phyloP scores from a whole-genome alignment of 225 moss, liverwort and hornwort species.

The Physcomitrellopsis africana region DNA sequence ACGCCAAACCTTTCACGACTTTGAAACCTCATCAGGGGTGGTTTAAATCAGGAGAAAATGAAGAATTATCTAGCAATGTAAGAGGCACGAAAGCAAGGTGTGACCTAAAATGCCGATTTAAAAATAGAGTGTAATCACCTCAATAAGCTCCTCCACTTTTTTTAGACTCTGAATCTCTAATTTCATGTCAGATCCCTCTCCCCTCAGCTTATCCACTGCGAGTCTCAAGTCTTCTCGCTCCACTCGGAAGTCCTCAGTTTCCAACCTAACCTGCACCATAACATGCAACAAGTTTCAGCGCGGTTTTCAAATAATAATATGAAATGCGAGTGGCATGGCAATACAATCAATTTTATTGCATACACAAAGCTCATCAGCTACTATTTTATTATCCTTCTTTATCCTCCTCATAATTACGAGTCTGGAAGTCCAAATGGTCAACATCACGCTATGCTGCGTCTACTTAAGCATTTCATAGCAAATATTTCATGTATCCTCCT shows the following conservation, averaged over 20 bases:
- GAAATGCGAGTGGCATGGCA: background rate
- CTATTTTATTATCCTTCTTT: no score
- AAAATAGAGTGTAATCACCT: slow-evolving; percentile 14
- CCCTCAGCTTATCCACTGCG: slow-evolving; percentile 57
- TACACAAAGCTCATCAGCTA: no score
- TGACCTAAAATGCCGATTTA: background rate
- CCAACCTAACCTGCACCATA: slow-evolving; percentile 39
- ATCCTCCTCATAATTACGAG: no score
- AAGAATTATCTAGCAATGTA: background rate
- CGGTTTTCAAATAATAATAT: background rate
- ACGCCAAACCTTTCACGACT: background rate
- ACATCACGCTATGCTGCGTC: background rate
- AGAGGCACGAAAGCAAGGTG: background rate
- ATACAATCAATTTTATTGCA: background rate
- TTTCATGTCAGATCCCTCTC: slow-evolving; percentile 62
- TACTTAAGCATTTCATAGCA: background rate
- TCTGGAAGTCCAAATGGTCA: background rate
- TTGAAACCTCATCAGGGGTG: background rate
- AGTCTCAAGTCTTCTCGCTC: slow-evolving; percentile 56
- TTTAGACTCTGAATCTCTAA: slow-evolving; percentile 60
- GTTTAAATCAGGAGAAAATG: no score
- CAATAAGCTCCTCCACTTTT: slow-evolving; percentile 57
- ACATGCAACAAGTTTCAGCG: background rate
- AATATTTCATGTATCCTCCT: background rate
- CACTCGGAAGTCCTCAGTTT: slow-evolving; percentile 41